phyloP scores from a whole-genome alignment of 306 rosid species.

The Cucumis hystrix region DNA sequence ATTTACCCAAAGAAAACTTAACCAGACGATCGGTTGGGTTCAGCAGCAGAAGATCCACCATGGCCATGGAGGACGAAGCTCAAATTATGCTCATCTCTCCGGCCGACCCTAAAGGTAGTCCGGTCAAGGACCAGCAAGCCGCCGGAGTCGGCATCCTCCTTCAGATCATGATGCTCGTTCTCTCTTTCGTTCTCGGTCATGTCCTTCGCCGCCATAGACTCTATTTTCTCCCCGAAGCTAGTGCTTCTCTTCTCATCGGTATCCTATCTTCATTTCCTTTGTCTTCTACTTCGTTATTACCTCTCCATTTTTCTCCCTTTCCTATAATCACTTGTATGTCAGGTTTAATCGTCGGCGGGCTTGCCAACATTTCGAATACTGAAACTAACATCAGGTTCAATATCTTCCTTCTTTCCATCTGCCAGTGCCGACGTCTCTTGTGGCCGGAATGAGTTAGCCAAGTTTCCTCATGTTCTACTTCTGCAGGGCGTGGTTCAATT shows the following conservation, averaged over 20 bases:
- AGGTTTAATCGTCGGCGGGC: slow-evolving; percentile 89
- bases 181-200: slow-evolving; percentile 93
- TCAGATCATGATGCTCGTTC: slow-evolving; percentile 97
- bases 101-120: slow-evolving; percentile 37
- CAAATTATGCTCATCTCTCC: slow-evolving; percentile 46
- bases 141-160: slow-evolving; percentile 99
- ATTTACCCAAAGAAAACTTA: not conserved
- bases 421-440: not conserved
- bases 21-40: not conserved
- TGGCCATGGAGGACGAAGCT: slow-evolving; percentile 26
- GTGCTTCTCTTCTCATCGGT: slow-evolving; percentile 98
- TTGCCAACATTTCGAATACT: slow-evolving; percentile 82
- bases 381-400: slow-evolving; percentile 72
- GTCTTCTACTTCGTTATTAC: not conserved
- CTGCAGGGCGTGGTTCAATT: slow-evolving; percentile 90
- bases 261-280: slow-evolving; percentile 2
- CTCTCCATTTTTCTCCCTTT: not conserved
- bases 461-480: slow-evolving; percentile 10
- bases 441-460: slow-evolving; percentile 4
- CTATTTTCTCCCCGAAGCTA: slow-evolving; percentile 89
- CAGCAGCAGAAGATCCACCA: not conserved
- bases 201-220: slow-evolving; percentile 91
- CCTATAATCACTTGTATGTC: slow-evolving; percentile 3
- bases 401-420: not conserved
- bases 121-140: slow-evolving; percentile 95